Evolutionary conservation across 495 filamentous ascomycete species (phyloP).

Genomic region (Hypoxylon cercidicola): DNA sequence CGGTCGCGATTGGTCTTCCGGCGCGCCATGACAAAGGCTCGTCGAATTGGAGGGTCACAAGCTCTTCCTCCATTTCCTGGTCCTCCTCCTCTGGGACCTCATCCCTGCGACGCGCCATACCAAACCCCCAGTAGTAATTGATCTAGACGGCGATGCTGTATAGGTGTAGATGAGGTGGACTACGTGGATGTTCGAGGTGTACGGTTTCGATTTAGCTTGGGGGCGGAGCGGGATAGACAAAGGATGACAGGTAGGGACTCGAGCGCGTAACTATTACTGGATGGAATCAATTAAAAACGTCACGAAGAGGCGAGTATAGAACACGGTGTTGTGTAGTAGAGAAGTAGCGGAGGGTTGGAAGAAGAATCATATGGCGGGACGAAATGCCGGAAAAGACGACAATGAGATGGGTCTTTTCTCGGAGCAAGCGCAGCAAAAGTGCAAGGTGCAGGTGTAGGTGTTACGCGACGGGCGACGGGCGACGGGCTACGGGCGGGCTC

Average conservation of each 20-base stretch:
- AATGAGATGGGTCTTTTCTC: slow-evolving; percentile 38
- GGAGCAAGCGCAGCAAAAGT: slow-evolving; percentile 3
- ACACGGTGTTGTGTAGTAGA: neutral
- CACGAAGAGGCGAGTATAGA: neutral
- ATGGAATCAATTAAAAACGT: slow-evolving; percentile 24
- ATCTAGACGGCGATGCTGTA: neutral
- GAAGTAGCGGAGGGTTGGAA: slow-evolving; percentile 1
- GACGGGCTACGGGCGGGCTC: neutral
- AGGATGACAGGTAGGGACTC: slow-evolving; percentile 6
- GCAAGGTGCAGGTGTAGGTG: slow-evolving; percentile 21
- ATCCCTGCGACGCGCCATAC: slow-evolving; percentile 45
- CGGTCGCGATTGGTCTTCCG: slow-evolving; percentile 86
- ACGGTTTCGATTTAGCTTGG: slow-evolving; percentile 14
- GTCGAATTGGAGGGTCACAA: slow-evolving; percentile 72
- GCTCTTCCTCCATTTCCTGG: slow-evolving; percentile 48
- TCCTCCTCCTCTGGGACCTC: slow-evolving; percentile 49
- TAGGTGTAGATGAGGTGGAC: neutral
- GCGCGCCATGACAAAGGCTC: slow-evolving; percentile 92
- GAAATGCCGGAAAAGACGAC: slow-evolving; percentile 26
- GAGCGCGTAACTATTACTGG: slow-evolving; percentile 18
- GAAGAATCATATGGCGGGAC: slow-evolving; percentile 32
- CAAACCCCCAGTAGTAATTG: slow-evolving; percentile 3
- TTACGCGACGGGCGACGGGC: slow-evolving; percentile 36
- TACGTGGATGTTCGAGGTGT: slow-evolving; percentile 9
- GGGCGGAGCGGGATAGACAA: slow-evolving; percentile 22